Base-by-base conservation (phyloP, 2,329 filamentous ascomycete genomes). In the Xylaria sp. region DNA sequence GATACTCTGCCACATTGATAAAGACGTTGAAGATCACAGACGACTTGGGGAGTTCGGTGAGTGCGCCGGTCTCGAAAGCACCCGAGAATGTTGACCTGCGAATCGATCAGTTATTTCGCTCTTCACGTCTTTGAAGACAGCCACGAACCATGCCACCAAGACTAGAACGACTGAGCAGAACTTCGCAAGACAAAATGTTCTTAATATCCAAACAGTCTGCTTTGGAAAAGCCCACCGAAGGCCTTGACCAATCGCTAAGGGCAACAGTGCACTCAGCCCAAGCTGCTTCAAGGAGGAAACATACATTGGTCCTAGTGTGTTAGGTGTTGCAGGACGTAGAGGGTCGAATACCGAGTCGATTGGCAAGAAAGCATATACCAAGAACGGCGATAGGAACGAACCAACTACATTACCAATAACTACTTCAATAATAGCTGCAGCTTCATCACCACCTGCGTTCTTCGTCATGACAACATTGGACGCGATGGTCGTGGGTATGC, bases 401-500 rank as follows among this genome's bases (percentile, higher is more conserved):
- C 90, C 91, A 0, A 89, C 80, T 9, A 92, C 84, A 77, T 93
- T 93, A 34, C 90, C 91, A 53, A 93, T 81, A 8, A 92, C 85
- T 1, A 92, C 90, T 75, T 92, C 90, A 36, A 92, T 89, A 68
- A 91, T 83, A 57, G 87, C 87, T 0, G 88, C 86, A 2, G 87
- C 87, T 67, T 89, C 87, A 72, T 93, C 91, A 4, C 91, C 91
- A 45, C 90, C 88, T 0, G 91, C 88, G 47, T 88, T 84, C 30
- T 89, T 82, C 5, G 91, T 93, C 90, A 93, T 92, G 48, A 93
- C 89, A 7, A 92, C 89, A 76, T 93, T 93, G 54, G 88, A 92
- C 7, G 89, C 86, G 73, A 93, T 91, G 0, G 91, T 93, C 0
- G 91, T 93, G 1, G 91, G 90, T 4, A 92, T 86, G 74, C 87